Conservation (phyloP, 768 basidiomycete species). For the Butyriboletus loyo region DNA sequence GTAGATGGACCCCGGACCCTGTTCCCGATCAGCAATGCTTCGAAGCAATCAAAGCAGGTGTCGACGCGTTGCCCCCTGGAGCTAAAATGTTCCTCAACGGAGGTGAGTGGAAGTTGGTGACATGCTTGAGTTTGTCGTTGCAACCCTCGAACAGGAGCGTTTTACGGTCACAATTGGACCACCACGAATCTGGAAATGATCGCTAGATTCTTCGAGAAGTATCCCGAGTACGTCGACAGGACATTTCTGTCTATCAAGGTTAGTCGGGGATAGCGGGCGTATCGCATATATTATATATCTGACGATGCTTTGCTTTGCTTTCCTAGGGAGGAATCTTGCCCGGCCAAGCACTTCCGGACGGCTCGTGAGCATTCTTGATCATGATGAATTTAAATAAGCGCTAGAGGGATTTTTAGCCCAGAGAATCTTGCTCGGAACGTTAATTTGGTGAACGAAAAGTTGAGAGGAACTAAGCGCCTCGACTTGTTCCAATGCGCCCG, state of each 20-base stretch:
- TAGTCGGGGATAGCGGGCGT: background rate
- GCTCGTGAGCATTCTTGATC: constrained; percentile 26
- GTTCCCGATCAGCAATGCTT: constrained; percentile 35
- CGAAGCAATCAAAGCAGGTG: constrained; percentile 41
- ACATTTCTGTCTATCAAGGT: constrained; percentile 38
- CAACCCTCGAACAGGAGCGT: constrained; percentile 39
- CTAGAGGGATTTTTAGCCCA: constrained; percentile 2
- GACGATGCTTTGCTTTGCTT: constrained; percentile 22
- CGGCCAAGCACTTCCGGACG: constrained; percentile 10
- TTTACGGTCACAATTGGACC: constrained; percentile 47
- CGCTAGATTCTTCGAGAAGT: constrained; percentile 43
- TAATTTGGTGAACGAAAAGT: constrained; percentile 38
- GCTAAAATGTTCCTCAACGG: constrained; percentile 51
- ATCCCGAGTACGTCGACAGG: constrained; percentile 34
- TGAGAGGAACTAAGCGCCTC: constrained; percentile 52
- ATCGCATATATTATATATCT: background rate
- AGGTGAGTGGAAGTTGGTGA: constrained; percentile 29
- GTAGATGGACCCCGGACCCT: background rate
- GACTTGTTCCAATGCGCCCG: constrained; percentile 61
- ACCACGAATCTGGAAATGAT: constrained; percentile 49
- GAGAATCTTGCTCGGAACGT: constrained; percentile 50
- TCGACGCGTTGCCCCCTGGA: constrained; percentile 42
- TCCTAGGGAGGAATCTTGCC: background rate
- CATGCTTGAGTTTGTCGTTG: background rate
- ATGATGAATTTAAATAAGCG: background rate